Percentiles rank a stretch among this genome's conserved stretches.
Conservation (phyloP, 2,329 filamentous ascomycete genomes). For the Diaporthe citriasiana region DNA sequence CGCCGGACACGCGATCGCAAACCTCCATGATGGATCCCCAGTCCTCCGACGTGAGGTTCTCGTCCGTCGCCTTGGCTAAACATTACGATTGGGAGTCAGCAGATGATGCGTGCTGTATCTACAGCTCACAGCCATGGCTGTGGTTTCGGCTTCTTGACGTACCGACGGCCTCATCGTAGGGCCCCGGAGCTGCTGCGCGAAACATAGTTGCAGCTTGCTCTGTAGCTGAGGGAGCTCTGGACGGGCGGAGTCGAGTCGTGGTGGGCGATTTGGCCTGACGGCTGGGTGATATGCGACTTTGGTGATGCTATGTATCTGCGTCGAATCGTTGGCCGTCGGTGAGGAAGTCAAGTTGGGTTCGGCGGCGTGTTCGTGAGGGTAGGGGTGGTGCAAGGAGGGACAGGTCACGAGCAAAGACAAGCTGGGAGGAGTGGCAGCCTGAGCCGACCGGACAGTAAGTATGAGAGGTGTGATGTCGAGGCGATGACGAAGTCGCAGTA, state of each 20-base stretch:
- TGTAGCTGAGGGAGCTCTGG: conserved; percentile 40
- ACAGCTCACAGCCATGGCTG: conserved; percentile 1
- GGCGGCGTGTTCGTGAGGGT: not conserved
- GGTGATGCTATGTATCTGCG: not conserved
- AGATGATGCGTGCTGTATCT: not conserved
- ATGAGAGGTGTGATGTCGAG: conserved; percentile 30
- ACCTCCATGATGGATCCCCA: conserved; percentile 76
- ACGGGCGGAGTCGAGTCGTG: conserved; percentile 30
- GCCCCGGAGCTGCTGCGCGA: conserved; percentile 68
- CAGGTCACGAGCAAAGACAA: conserved; percentile 17
- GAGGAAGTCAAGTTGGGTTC: not conserved
- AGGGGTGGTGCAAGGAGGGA: not conserved
- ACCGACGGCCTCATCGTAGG: conserved; percentile 73
- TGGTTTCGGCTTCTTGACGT: conserved; percentile 49
- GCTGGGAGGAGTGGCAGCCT: conserved; percentile 23
- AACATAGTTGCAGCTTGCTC: conserved; percentile 65
- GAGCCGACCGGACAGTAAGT: conserved; percentile 7
- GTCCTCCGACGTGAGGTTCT: conserved; percentile 91
- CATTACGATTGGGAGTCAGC: conserved; percentile 43
- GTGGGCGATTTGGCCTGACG: conserved; percentile 21
- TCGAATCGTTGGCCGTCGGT: not conserved
- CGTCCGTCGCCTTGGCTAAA: conserved; percentile 86
- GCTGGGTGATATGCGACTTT: not conserved
- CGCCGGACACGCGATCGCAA: conserved; percentile 70
- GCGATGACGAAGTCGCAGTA: conserved; percentile 36